phyloP scores from a whole-genome alignment of 768 basidiomycete species.

The Kwoniella dejecticola region DNA sequence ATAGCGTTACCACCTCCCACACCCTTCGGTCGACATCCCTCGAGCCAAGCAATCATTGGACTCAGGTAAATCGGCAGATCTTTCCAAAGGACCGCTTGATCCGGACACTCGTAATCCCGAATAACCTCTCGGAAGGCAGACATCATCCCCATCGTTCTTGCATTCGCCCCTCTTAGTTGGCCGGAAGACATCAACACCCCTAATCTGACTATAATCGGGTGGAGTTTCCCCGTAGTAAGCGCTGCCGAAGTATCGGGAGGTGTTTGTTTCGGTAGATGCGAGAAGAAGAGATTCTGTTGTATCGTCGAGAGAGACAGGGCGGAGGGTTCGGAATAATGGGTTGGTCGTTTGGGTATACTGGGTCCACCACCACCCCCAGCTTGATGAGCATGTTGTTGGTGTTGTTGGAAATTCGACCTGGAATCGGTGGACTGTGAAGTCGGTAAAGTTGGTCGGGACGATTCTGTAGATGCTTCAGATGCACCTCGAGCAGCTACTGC shows the following conservation, averaged over 20 bases:
- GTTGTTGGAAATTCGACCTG: background rate
- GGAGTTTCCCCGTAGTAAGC: slow-evolving; percentile 60
- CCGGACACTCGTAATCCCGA: slow-evolving; percentile 53
- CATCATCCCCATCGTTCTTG: slow-evolving; percentile 88
- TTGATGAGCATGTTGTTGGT: background rate
- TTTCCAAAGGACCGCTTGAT: slow-evolving; percentile 40
- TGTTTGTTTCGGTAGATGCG: slow-evolving; percentile 48
- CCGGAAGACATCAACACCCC: slow-evolving; percentile 90
- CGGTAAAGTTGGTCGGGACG: background rate
- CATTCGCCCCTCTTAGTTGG: slow-evolving; percentile 90
- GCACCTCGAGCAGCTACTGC: slow-evolving; percentile 45
- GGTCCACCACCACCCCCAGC: background rate
- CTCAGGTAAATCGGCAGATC: slow-evolving; percentile 43
- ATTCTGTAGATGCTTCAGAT: background rate
- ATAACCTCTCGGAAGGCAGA: slow-evolving; percentile 84
- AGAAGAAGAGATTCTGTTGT: slow-evolving; percentile 45
- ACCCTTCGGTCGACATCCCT: slow-evolving; percentile 52
- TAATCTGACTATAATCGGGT: slow-evolving; percentile 81
- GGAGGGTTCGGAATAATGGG: slow-evolving; percentile 6
- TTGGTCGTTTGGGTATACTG: slow-evolving; percentile 19
- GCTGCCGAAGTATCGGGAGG: slow-evolving; percentile 36
- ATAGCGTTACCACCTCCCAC: slow-evolving; percentile 56
- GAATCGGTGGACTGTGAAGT: slow-evolving; percentile 3
- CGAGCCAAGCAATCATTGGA: slow-evolving; percentile 42
- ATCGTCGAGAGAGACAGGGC: slow-evolving; percentile 15